Base-by-base conservation (phyloP, 306 rosid genomes). In the Cicer chorassanicum region DNA sequence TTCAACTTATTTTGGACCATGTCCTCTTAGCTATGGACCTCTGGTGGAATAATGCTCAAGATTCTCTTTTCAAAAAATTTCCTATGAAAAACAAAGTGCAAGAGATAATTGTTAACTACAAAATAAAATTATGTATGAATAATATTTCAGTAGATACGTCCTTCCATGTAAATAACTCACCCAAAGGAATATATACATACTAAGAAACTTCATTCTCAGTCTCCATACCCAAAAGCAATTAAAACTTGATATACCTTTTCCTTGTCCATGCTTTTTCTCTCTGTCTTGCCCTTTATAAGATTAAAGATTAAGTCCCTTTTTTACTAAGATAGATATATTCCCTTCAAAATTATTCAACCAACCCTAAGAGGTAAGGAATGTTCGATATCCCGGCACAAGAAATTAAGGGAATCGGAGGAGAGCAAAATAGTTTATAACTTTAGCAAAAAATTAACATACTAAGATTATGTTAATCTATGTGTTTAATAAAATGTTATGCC, bases 1-100 rank as follows among this genome's bases (percentile, higher is more conserved):
- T 34, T 57, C 61, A 8, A 5, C 24, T 54, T 29, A 29, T 3
- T 29, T 54, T 24, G 64, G 64, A 57, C 64, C 16, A 57, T 57
- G 15, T 57, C 41, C 64, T 57, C 41, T 24, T 24, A 57, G 64
- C 64, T 24, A 57, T 10, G 64, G 64, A 57, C 64, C 64, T 57
- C 9, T 57, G 64, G 16, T 57, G 39, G 64, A 11, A 57, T 57
- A 57, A 11, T 57, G 29, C 15, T 57, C 64, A 21, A 38, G 10
- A 61, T 34, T 61, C 9, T 14, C 6, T 39, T n/a, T 63, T 42
- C 18, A 16, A 9, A 4, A 46, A 3, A 19, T 9, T 45, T 46
- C 16, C 16, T 67, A 56, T 13, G 6, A 18, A 19, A 44, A 45
- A 66, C 3, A 11, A 36, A 60, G 16, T 29, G 65, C 10, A 60